These are phyloP conservation scores for Flaveria ramosissima DNA, from an alignment of 129 eudicot species.

Conservation along the genomic window DNA sequence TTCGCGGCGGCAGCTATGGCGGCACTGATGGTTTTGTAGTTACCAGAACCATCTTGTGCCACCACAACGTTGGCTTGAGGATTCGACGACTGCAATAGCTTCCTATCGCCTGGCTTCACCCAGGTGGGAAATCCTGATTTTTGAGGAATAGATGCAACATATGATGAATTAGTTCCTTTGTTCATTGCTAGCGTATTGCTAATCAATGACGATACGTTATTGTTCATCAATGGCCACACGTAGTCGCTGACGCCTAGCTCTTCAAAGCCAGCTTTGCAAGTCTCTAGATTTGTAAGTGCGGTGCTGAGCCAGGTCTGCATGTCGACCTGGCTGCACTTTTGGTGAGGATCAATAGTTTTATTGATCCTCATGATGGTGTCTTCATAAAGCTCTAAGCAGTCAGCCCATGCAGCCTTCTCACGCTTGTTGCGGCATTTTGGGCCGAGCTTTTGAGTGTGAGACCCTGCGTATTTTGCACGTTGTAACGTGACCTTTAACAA, in stretches of 20 bases:
- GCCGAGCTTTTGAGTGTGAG: constrained; percentile 51
- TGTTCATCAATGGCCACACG: constrained; percentile 44
- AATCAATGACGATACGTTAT: constrained; percentile 50
- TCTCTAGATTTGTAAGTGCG: constrained; percentile 46
- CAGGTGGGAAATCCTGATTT: constrained; percentile 54
- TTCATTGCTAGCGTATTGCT: constrained; percentile 66
- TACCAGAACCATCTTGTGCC: constrained; percentile 81
- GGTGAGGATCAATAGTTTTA: constrained; percentile 45
- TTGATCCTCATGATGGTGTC: constrained; percentile 43
- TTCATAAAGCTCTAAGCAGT: constrained; percentile 75
- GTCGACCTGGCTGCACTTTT: constrained; percentile 47
- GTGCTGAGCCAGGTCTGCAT: constrained; percentile 51
- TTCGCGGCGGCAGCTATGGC: constrained; percentile 63
- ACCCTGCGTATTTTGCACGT: constrained; percentile 41
- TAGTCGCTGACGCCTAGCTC: constrained; percentile 54
- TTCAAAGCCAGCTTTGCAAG: constrained; percentile 54
- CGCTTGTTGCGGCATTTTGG: constrained; percentile 49
- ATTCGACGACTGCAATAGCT: constrained; percentile 45
- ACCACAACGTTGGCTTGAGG: constrained; percentile 61
- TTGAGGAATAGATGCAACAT: constrained; percentile 10
- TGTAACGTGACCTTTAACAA: constrained; percentile 52
- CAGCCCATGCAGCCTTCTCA: constrained; percentile 84
- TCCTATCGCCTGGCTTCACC: constrained; percentile 55
- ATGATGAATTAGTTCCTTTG: constrained; percentile 23
- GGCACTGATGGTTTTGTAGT: constrained; percentile 48